Evolutionary conservation across 805 yeast genomes (phyloP).

Genomic region (Scheffersomyces ergatensis): DNA sequence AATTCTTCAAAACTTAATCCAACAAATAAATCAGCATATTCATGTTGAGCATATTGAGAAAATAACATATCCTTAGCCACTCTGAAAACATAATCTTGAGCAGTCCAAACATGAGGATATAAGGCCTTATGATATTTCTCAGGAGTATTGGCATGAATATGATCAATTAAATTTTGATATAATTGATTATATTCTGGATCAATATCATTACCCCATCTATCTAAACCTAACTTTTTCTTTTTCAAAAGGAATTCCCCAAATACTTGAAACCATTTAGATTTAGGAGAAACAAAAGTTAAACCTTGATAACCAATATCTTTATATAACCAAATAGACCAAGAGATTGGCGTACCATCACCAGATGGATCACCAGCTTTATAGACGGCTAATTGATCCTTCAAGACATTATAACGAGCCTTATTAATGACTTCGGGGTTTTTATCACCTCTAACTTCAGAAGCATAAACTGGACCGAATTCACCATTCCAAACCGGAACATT

Average conservation of each 20-base stretch:
- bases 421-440: conserved; percentile 34
- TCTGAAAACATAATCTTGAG: conserved; percentile 34
- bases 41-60: conserved; percentile 42
- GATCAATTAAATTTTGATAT: conserved; percentile 34
- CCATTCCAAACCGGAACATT: conserved; percentile 55
- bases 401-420: conserved; percentile 36
- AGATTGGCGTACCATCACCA: conserved; percentile 43
- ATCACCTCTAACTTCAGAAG: conserved; percentile 43
- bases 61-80: conserved; percentile 43
- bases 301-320: conserved; percentile 55
- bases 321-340: conserved; percentile 54
- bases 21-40: conserved; percentile 43
- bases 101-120: conserved; percentile 41
- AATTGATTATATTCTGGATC: conserved; percentile 35
- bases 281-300: conserved; percentile 43
- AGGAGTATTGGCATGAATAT: conserved; percentile 38
- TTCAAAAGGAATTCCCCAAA: conserved; percentile 42
- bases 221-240: conserved; percentile 45
- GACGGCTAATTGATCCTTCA: conserved; percentile 44
- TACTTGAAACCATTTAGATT: conserved; percentile 40
- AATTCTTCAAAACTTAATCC: conserved; percentile 43
- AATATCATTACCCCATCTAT: conserved; percentile 49
- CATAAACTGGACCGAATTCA: conserved; percentile 52
- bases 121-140: conserved; percentile 35
- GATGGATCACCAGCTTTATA: conserved; percentile 48